Evolutionary conservation across 2,329 filamentous ascomycete genomes (phyloP).

Genomic region (Monosporascus sp.): DNA sequence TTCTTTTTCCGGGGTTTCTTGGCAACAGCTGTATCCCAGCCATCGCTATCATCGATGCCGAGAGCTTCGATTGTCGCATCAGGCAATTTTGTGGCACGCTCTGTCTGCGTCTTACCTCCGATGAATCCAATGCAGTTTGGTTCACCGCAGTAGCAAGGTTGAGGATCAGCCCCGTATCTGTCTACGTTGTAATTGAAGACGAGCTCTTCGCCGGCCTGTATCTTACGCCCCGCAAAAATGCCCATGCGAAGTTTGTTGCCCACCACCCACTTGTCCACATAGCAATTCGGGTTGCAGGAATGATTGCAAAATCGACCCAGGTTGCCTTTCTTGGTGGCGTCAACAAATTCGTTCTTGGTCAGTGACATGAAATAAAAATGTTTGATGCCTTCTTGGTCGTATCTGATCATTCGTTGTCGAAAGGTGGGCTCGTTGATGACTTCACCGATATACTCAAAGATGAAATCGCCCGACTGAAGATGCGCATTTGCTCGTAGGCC

Average conservation of each 20-base stretch:
- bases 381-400: constrained; percentile 94
- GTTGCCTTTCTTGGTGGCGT: constrained; percentile 95
- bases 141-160: constrained; percentile 95
- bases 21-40: constrained; percentile 84
- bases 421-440: constrained; percentile 93
- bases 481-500: constrained; percentile 78
- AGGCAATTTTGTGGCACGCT: constrained; percentile 86
- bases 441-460: constrained; percentile 97
- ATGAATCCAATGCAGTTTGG: constrained; percentile 94
- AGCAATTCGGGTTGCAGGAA: constrained; percentile 97
- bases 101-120: constrained; percentile 95
- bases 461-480: constrained; percentile 79
- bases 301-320: constrained; percentile 97
- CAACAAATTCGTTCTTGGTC: constrained; percentile 92
- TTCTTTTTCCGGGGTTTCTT: constrained; percentile 94
- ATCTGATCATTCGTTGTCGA: constrained; percentile 83
- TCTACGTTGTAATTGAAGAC: constrained; percentile 99
- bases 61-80: constrained; percentile 88
- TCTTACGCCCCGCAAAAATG: constrained; percentile 84
- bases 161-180: constrained; percentile 91
- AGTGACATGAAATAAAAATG: constrained; percentile 99
- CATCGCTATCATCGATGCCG: constrained; percentile 87
- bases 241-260: constrained; percentile 97
- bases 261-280: constrained; percentile 99
- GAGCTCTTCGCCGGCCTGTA: constrained; percentile 86